A percentile compares a stretch with the other conserved stretches of the same genome.
Conservation (phyloP, 805 yeast genomes). For the Pichia gijzeniarum region DNA sequence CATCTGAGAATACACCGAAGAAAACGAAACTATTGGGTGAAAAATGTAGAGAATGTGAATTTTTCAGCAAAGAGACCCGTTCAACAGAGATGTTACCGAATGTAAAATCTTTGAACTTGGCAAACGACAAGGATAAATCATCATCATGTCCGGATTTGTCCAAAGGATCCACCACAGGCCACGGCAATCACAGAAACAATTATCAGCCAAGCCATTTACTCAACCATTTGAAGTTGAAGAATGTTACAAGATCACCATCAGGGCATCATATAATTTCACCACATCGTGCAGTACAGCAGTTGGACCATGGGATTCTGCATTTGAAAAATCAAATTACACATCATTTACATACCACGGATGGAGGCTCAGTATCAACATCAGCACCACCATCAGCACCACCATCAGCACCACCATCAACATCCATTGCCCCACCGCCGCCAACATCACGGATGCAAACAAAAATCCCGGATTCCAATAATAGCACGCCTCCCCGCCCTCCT, state of each 20-base stretch:
- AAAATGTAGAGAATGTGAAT: conserved; percentile 26
- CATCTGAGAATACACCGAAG: conserved; percentile 31
- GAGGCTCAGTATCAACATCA: not conserved
- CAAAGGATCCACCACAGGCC: conserved; percentile 1
- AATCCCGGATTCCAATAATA: no score
- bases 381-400: no score
- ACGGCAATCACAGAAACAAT: no score
- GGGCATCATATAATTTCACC: no score
- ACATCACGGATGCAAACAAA: no score
- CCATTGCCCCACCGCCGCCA: not conserved
- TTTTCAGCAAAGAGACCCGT: not conserved
- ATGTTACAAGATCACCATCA: no score
- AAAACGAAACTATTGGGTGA: conserved; percentile 38
- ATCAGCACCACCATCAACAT: no score
- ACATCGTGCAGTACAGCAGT: no score
- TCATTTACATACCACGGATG: not conserved
- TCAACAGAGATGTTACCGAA: not conserved
- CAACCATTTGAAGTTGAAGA: no score
- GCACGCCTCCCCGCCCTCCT: no score
- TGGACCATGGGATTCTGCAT: not conserved
- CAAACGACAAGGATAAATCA: not conserved
- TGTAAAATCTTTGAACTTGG: not conserved
- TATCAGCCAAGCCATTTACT: no score
- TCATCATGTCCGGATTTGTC: not conserved
- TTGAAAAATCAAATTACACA: not conserved